Conservation (phyloP, 352 stramenopile genomes). For the Globisporangium spiculum region DNA sequence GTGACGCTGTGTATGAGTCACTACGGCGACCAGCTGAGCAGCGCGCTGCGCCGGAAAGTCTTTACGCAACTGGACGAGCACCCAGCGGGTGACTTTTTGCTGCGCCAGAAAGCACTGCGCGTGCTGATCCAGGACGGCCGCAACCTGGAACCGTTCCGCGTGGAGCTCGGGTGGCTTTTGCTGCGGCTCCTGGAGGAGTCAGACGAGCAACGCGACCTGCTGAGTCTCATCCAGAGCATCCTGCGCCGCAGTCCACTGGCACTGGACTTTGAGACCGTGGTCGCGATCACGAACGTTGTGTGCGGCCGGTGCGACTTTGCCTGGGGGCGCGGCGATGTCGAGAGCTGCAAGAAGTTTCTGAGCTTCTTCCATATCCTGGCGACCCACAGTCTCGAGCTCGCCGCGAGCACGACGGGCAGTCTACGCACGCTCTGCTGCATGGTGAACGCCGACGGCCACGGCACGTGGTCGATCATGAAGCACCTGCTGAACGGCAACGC, state of each 20-base stretch:
- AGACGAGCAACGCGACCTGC: conserved; percentile 73
- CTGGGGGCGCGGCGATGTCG: conserved; percentile 67
- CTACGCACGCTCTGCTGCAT: conserved; percentile 79
- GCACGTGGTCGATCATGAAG: conserved; percentile 84
- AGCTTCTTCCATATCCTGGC: conserved; percentile 77
- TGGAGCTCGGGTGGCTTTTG: conserved; percentile 73
- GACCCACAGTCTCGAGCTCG: conserved; percentile 55
- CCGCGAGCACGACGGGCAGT: conserved; percentile 54
- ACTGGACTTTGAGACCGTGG: conserved; percentile 62
- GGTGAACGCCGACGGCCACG: conserved; percentile 80
- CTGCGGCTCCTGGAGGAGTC: conserved; percentile 76
- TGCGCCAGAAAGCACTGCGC: conserved; percentile 64
- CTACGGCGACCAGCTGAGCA: conserved; percentile 51
- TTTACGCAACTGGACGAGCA: conserved; percentile 49
- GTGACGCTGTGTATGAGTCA: conserved; percentile 61
- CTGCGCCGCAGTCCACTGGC: conserved; percentile 50
- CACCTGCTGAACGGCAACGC: conserved; percentile 58
- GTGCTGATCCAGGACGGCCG: conserved; percentile 64
- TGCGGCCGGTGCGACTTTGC: conserved; percentile 65
- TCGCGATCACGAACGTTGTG: conserved; percentile 69
- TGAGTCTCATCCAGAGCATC: conserved; percentile 73
- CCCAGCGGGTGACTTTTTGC: conserved; percentile 39
- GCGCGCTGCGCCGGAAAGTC: conserved; percentile 41
- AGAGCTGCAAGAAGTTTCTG: conserved; percentile 69
- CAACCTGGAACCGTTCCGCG: conserved; percentile 59